Evolutionary conservation across 2,329 filamentous ascomycete species (phyloP), one percentile per base, ranked within the genome.

Genomic region (Xylaria sp.): DNA sequence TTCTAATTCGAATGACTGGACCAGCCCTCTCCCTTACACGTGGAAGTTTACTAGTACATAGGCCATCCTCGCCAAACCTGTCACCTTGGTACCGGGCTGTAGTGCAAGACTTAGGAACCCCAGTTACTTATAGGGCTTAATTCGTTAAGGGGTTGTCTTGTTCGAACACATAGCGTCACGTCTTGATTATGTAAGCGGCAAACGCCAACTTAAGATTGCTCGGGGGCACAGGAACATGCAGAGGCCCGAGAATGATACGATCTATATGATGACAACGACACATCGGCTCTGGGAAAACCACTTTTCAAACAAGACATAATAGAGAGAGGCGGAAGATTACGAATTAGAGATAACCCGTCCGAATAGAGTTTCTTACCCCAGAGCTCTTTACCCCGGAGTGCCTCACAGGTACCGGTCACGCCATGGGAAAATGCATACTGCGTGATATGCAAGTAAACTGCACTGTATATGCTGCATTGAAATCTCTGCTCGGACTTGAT

Each of bases 1-100:
- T 70, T 72, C 61, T 74, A 70, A 74, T 76, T 76, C 69, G 70
- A 75, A 74, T 26, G 74, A 74, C 73, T 67, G 68, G 71, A 71
- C 67, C 36, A 54, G 56, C 66, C 60, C 65, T 69, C 63, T 69
- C 59, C 62, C 68, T 73, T 60, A 71, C 74, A 74, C 74, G 73
- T 76, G 72, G 71, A 71, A 33, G 6, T 17, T 11, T 51, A 11
- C 26, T 28, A 17, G 48, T 51, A 66, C 20, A 33, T 10, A 33
- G 33, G 26, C 26, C 36, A 36, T 58, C 51, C 5, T 36, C 48
- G 17, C 38, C 26, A 53, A 33, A 49, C 46, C 49, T 33, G 17
- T 46, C 13, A 28, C 44, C 17, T 38, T 10, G 4, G 10, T 28
- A 28, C 42, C 40, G 28, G n/a, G 11, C 31, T n/a, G 17, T 23